These are phyloP conservation scores for Sporothrix phasma DNA, from an alignment of 2,329 filamentous ascomycete species.

Conservation along the genomic window DNA sequence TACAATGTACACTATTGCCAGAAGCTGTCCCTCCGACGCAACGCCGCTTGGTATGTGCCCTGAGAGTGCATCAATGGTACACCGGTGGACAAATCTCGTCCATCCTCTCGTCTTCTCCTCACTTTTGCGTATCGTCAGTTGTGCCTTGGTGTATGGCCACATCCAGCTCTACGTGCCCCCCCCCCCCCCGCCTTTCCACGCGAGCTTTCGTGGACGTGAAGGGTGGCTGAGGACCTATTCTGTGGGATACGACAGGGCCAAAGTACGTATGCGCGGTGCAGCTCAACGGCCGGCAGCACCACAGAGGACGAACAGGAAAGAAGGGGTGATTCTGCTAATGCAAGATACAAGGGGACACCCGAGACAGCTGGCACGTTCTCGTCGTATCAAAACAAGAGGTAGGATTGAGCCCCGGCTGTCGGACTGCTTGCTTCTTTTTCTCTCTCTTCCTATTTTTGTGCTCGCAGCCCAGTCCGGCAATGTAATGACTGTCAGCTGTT, in stretches of 20 bases:
- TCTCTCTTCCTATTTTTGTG: not conserved
- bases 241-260: not conserved
- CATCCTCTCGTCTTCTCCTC: not conserved
- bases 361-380: conserved; percentile 7
- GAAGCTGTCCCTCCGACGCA: not conserved
- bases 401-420: too few relatives aligned
- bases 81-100: not conserved
- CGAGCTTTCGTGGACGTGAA: not conserved
- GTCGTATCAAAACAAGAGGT: not conserved
- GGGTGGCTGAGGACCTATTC: not conserved
- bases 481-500: not conserved
- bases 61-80: not conserved
- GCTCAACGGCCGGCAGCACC: not conserved
- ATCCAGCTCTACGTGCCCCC: not conserved
- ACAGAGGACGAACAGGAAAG: not conserved
- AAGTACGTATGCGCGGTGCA: not conserved
- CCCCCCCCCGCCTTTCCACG: not conserved
- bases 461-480: not conserved
- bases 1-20: not conserved
- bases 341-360: conserved; percentile 1
- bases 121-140: not conserved
- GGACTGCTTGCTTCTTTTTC: not conserved
- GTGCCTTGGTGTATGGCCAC: not conserved
- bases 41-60: not conserved
- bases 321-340: too few relatives aligned